Percentiles rank a stretch among this genome's conserved stretches.
phyloP scores from a whole-genome alignment of 805 yeast genomes.

The Alloascoidea hylecoeti region DNA sequence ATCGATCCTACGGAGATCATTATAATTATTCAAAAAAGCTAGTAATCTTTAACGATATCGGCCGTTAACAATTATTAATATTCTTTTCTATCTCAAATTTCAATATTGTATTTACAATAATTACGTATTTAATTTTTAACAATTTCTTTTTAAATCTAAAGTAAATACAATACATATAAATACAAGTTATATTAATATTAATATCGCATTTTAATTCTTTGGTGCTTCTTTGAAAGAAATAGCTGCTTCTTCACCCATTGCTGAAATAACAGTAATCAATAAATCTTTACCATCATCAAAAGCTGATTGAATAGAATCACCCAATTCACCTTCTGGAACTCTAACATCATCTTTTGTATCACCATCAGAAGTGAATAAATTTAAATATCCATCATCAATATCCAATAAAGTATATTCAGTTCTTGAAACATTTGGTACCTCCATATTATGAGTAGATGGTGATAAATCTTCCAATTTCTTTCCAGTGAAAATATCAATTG shows the following conservation, averaged over 20 bases:
- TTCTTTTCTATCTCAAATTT: too few species aligned
- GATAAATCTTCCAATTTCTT: slow-evolving; percentile 99
- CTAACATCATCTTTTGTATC: slow-evolving; percentile 98
- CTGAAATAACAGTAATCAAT: slow-evolving; percentile 89
- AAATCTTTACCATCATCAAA: slow-evolving; percentile 98
- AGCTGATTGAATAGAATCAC: slow-evolving; percentile 82
- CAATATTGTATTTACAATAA: too few species aligned
- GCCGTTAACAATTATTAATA: too few species aligned
- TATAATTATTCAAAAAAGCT: too few species aligned
- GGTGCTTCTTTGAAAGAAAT: slow-evolving; percentile 98
- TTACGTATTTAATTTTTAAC: too few species aligned
- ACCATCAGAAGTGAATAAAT: slow-evolving; percentile 94
- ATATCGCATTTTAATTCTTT: too few species aligned
- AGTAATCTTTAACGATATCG: too few species aligned
- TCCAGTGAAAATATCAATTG: slow-evolving; percentile 96
- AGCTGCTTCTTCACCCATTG: slow-evolving; percentile 99
- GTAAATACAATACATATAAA: too few species aligned
- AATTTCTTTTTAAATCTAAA: too few species aligned
- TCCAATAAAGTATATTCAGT: slow-evolving; percentile 79
- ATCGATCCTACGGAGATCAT: too few species aligned
- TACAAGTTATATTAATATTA: too few species aligned
- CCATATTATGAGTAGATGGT: slow-evolving; percentile 99
- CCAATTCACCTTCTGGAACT: slow-evolving; percentile 96
- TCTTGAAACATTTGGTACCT: slow-evolving; percentile 96
- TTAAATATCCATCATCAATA: slow-evolving; percentile 96